Evolutionary conservation across 805 yeast species (phyloP), one percentile per base, ranked within the genome.

Genomic region (Candida adriatica): DNA sequence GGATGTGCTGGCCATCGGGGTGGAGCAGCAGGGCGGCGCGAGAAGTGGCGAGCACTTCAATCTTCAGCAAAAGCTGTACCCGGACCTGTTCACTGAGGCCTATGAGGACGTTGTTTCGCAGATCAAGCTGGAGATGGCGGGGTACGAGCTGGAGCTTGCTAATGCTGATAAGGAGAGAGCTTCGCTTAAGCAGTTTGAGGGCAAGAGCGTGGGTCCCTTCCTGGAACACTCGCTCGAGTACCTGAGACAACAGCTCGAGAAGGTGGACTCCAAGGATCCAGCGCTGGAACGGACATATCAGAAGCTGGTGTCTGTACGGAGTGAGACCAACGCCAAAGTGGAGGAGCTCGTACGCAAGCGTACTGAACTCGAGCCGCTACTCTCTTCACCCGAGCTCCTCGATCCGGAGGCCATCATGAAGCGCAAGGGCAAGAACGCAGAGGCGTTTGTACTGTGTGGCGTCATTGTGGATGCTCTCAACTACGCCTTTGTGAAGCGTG

Each of bases 381-480:
- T 22, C 3, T 33, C 26, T 4, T 24, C 29, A 18, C 41, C 41
- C 16, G 20, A 10, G 4, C 25, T 23, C 14, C 25, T 11, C 21
- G 53, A 60, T 31, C 46, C 59, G 11, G 45, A 55, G 6, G 31
- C 24, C 6, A 27, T 61, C 5, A 24, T 62, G 19, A 40, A 44
- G 3, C 41, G 42, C 4, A 26, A 35, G 11, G 49, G 46, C 9
- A 30, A 24, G 2, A 29, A 39, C 10, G 27, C 53, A 9, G 67
- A 63, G 17, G 66, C 68, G 5, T 63, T 62, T 51, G 31, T 62
- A 6, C 39, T 66, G 4, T 48, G 50, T 9, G 70, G 69, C 16
- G 55, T 60, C 4, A 48, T 64, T 3, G 26, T 63, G 8, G 51
- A 46, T 24, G 53, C 56, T 8, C 34, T 41, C 5, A 51, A 51